phyloP scores from a whole-genome alignment of 2,329 filamentous ascomycete species.

The Colletotrichum echinochloae region DNA sequence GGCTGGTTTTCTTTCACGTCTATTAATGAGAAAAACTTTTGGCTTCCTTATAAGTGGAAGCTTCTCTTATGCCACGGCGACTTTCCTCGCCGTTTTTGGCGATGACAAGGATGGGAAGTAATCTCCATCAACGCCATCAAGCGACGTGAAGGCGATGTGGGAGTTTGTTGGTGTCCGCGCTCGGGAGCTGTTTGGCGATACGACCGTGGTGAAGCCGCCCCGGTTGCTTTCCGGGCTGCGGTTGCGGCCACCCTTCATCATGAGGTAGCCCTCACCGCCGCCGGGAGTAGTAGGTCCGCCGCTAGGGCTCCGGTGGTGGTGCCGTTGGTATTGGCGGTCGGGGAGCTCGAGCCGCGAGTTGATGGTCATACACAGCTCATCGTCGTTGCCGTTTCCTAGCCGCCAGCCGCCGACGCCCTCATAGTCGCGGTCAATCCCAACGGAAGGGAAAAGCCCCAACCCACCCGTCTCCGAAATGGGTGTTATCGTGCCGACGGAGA shows the following conservation, averaged over 20 bases:
- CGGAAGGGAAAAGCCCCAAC: constrained; percentile 58
- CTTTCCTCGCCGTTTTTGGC: constrained; percentile 49
- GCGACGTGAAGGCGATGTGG: constrained; percentile 45
- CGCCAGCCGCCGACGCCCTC: constrained; percentile 72
- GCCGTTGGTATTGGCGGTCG: constrained; percentile 54
- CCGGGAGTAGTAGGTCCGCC: constrained; percentile 54
- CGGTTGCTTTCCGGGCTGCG: constrained; percentile 51
- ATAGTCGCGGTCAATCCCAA: constrained; percentile 67
- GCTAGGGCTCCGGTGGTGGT: constrained; percentile 59
- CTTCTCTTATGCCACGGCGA: constrained; percentile 28
- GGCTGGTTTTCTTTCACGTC: not conserved
- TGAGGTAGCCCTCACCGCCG: constrained; percentile 54
- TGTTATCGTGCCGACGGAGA: constrained; percentile 36
- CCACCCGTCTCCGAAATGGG: constrained; percentile 47
- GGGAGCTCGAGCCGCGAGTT: constrained; percentile 65
- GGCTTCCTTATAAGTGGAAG: not conserved
- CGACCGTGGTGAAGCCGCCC: constrained; percentile 36
- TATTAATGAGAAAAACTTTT: constrained; percentile 17
- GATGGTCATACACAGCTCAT: constrained; percentile 62
- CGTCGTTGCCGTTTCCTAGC: constrained; percentile 57
- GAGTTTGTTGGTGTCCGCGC: constrained; percentile 60
- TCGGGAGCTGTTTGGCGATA: constrained; percentile 61
- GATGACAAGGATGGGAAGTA: constrained; percentile 56
- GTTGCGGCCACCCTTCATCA: constrained; percentile 57
- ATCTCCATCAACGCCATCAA: constrained; percentile 50